A percentile compares a stretch with the other conserved stretches of the same genome.
These are phyloP conservation scores for Thozetella sp. DNA, from an alignment of 495 filamentous ascomycete species.

Conservation along the genomic window DNA sequence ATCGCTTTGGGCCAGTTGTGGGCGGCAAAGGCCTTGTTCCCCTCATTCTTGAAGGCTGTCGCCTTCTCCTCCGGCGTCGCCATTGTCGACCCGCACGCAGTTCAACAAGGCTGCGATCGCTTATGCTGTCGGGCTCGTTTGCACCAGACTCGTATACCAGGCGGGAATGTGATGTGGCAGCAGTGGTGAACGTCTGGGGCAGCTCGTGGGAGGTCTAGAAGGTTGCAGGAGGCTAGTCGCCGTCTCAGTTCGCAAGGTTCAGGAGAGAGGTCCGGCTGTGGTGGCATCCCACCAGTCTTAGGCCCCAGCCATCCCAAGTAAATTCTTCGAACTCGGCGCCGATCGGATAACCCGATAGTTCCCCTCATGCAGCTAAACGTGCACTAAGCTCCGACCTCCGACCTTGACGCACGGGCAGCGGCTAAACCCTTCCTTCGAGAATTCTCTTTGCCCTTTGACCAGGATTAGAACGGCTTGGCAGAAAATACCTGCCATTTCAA, in stretches of 20 bases:
- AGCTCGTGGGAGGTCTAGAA: no score
- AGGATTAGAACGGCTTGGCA: no score
- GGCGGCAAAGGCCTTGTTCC: slow-evolving; percentile 86
- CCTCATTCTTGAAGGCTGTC: slow-evolving; percentile 83
- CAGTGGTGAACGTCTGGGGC: no score
- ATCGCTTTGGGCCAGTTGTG: slow-evolving; percentile 89
- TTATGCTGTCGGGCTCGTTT: slow-evolving; percentile 5
- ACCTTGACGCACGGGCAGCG: not conserved
- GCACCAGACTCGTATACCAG: not conserved
- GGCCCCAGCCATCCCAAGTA: not conserved
- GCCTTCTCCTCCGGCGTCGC: slow-evolving; percentile 57
- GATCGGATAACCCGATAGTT: not conserved
- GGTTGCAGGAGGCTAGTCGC: not conserved
- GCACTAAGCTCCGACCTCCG: not conserved
- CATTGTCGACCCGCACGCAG: slow-evolving; percentile 14
- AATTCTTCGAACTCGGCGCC: not conserved
- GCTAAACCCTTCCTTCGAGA: no score
- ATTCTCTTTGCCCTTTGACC: no score
- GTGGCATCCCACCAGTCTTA: not conserved
- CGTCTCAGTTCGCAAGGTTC: not conserved
- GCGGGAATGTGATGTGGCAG: no score
- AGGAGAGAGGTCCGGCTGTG: not conserved
- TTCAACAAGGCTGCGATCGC: not conserved
- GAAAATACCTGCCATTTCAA: no score
- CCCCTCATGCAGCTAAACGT: not conserved